Evolutionary conservation across 306 rosid genomes (phyloP).

Genomic region (Ormosia semicastrata): DNA sequence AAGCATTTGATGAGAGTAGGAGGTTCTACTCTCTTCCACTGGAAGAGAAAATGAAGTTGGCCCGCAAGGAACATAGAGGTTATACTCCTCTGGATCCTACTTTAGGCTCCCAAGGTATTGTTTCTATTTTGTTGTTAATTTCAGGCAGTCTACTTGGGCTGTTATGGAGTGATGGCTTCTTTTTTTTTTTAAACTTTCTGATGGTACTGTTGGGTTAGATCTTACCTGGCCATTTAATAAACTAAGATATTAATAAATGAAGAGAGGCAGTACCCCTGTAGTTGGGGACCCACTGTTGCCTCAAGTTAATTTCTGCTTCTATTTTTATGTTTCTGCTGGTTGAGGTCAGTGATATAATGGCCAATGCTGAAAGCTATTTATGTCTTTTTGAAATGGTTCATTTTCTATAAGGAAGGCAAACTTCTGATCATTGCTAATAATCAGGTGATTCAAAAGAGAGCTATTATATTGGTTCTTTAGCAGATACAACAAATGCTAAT

Average conservation of each 20-base stretch:
- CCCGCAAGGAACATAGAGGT: slow-evolving; percentile 68
- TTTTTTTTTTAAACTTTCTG: no score
- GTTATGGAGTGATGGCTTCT: no score
- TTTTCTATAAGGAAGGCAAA: neutral
- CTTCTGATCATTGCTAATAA: neutral
- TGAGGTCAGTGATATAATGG: neutral
- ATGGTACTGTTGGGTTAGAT: neutral
- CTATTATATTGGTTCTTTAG: slow-evolving; percentile 64
- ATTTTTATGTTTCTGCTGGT: neutral
- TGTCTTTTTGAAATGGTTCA: neutral
- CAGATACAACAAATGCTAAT: slow-evolving; percentile 29
- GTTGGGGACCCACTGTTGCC: neutral
- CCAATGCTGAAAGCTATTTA: neutral
- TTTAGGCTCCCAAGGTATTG: slow-evolving; percentile 53
- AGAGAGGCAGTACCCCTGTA: no score
- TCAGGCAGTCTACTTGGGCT: no score
- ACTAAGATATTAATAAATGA: neutral
- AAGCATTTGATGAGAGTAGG: slow-evolving; percentile 49
- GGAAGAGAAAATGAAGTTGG: slow-evolving; percentile 51
- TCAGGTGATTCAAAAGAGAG: slow-evolving; percentile 88
- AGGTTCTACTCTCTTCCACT: slow-evolving; percentile 63
- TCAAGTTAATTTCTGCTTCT: neutral
- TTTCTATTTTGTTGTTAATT: no score
- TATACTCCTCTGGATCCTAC: slow-evolving; percentile 67
- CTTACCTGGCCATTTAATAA: neutral